Base-by-base conservation (phyloP, 2,329 filamentous ascomycete species). In the Malbranchea cinnamomea region DNA sequence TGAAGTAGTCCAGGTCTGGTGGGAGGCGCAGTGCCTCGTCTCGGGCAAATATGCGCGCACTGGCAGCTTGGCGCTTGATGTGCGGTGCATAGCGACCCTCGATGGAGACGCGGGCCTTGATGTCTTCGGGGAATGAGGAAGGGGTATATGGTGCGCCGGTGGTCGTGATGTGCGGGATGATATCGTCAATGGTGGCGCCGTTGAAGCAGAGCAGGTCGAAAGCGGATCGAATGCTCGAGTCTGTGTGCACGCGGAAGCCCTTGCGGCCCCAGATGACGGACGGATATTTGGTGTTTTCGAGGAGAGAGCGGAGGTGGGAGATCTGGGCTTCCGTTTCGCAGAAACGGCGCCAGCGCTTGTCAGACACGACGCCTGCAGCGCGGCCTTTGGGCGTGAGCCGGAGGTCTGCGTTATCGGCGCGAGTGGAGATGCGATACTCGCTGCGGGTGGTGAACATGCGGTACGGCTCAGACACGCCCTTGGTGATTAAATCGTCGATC, bases 371-470 rank as follows among this genome's bases (percentile, higher is more conserved):
- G 28, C 87, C 85, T 44, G 76, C 80, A 9, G 65, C 59, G 33
- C 77, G 74, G 6, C 83, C 89, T 50, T 77, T 76, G 17, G 68
- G 64, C 0, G 89, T 95, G 17, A 98, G 71, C 2, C 89, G 75
- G 4, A 78, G 54, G 54, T 98, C 89, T 20, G 89, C 89, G 49
- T 98, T 98, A 59, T 98, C 89, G 26, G 89, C 78, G 38, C 89
- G 78, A 2, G 83, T 74, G 24, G 78, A 82, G 68, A 98, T 85
- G 38, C 89, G 80, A 56, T 91, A 98, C 59, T 98, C 89, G 57
- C 80, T 92, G 39, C 89, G 74, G 4, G 81, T 80, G 2, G 89
- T 98, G 60, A 98, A 98, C 85, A 98, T 95, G 41, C 89, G 74
- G 56, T 98, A 98, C 1, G 89, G 89, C 50, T 98, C 89, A 2